Base-by-base conservation (phyloP, 192 early-diverging fungal species). In the Coemansia sp. region DNA sequence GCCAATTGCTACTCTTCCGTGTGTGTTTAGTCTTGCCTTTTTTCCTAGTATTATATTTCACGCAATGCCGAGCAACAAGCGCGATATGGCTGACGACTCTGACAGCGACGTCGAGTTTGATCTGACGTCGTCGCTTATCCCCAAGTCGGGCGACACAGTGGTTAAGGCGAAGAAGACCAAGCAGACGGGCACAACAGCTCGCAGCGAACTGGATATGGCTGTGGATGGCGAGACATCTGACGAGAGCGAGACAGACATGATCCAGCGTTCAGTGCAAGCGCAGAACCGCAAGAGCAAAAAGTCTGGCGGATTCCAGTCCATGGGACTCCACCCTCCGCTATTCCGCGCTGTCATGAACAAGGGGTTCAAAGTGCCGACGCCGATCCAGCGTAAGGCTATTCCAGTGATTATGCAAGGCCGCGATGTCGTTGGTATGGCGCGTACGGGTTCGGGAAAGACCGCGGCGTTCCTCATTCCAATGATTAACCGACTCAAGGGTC, bases 381-480 rank as follows among this genome's bases (percentile, higher is more conserved):
- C 97, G 8, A 96, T 99, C 76, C 97, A 99, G 84, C 91, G 97
- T 61, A 94, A 94, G 78, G 87, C 93, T 34, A 97, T 99, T 65
- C 97, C 97, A 29, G 74, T 97, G 61, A 90, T 97, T 60, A 87
- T 97, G 76, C 87, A 96, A 67, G 94, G 96, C 34, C 84, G 91
- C 22, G 97, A 99, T 85, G 92, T 98, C 2, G 96, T 99, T 2
- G 97, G 93, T 67, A 98, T 99, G 97, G 97, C 97, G 12, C 88
- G 97, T 24, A 99, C 97, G 2, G 98, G 98, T 71, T 96, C 95
- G 43, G 98, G 98, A 42, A 99, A 99, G 76, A 98, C 98, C 0
- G 97, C 94, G 5, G 93, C 96, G 5, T 97, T 97, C 76, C 75
- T 96, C 72, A 95, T 98, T 65, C 97, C 97, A 6, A 89, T 98